Evolutionary conservation across 768 basidiomycete genomes (phyloP), one percentile per base, ranked within the genome.

Genomic region (Leccinum subgranulosum): DNA sequence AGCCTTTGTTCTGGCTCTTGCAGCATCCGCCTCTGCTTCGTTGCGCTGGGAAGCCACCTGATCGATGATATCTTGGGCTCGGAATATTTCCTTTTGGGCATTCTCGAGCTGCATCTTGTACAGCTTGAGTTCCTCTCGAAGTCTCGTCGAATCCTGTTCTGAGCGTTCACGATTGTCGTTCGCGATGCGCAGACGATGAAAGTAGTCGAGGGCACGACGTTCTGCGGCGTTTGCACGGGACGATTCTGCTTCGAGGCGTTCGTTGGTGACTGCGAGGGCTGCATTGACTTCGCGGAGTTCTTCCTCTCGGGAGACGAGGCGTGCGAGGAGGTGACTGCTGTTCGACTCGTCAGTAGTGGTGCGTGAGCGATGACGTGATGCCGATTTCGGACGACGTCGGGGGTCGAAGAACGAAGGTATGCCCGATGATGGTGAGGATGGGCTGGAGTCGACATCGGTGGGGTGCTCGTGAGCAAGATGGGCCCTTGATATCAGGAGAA

Each of bases 41-140:
- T 76, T 72, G 23, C 78, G 73, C 62, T 77, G 72, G 4, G 70
- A 65, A 48, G 78, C 76, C 28, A 78, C 69, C 50, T 76, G 73
- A 66, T 75, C 73, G 33, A 81, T 71, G 39, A 79, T 71, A 25
- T 74, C 73, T 51, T 79, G 76, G 0, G 76, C 79, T 2, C 76
- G 72, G 45, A 69, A 66, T 27, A 82, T 76, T 59, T 81, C 78
- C 29, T 71, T 69, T 59, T 79, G 77, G 0, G 79, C 79, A 58
- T 72, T 77, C 17, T 77, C 75, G 51, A 77, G 71, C 58, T 81
- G 76, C 7, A 75, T 53, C 62, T 79, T 78, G 69, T 81, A 79
- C 59, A 78, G 55, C 50, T 72, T 73, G 36, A 82, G 68, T 58
- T 81, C 80, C 60, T 80, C 77, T 45, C 67, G 66, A 3, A 71